Base-by-base conservation (phyloP, 2,329 filamentous ascomycete species). In the Chrysoporthe cubensis region DNA sequence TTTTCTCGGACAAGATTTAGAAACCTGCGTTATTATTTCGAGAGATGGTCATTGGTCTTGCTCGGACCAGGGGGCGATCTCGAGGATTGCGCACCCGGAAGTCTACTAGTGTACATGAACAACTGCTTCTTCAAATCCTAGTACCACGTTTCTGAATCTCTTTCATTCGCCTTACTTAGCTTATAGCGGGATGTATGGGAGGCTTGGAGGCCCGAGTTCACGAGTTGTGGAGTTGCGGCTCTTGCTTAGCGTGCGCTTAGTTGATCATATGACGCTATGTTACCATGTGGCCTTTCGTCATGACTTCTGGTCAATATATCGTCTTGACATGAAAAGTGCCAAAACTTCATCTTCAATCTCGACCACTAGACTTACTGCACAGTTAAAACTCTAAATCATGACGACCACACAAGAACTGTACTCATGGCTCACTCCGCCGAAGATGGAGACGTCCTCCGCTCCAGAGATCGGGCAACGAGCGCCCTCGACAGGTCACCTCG, bases 391-490 rank as follows among this genome's bases (percentile, higher is more conserved):
- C 4, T 11, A 34, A 18, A n/a, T 16, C 8, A 64, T 64, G 62
- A 32, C 62, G 5, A 21, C 52, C n/a, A 56, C 16, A 13, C 62
- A 64, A 64, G 62, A 64, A 46, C 40, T 64, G 3, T 56, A 32
- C 11, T 64, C 62, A n/a, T 64, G 62, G 62, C 62, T 64, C n/a
- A 64, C 62, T 50, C 62, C 62, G 5, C 62, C 62, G 6, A 16
- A 43, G 13, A 26, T 57, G 40, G 75, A 84, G 2, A 76, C 85
- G 46, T 79, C 81, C 6, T 76, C 83, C 0, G 73, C 80, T 13
- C 88, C 88, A 11, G 76, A 81, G 63, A 78, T 88, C 37, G 88
- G 87, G 68, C 76, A 81, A 43, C 80, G 81, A 69, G 89, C 89
- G 1, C 90, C 89, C 0, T 80, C 80, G 7, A 82, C 85, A 32